phyloP scores from a whole-genome alignment of 805 yeast species.

The Sugiyamaella valdiviana region DNA sequence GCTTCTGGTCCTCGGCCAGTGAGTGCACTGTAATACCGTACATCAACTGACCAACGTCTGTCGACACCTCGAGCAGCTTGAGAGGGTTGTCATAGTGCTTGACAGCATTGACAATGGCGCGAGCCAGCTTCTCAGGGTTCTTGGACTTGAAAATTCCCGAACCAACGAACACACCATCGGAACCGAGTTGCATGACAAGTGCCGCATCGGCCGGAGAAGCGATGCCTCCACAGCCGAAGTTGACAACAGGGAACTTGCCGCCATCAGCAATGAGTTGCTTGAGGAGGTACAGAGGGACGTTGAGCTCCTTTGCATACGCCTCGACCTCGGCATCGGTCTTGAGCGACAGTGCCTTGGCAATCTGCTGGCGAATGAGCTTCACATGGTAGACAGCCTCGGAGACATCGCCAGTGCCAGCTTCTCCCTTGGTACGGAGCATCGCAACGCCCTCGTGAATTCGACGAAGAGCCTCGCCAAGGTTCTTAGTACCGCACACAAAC shows the following conservation, averaged over 20 bases:
- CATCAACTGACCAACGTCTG: constrained; percentile 71
- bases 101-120: constrained; percentile 74
- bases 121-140: constrained; percentile 67
- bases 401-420: constrained; percentile 84
- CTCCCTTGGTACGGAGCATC: constrained; percentile 82
- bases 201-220: constrained; percentile 90
- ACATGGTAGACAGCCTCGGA: constrained; percentile 78
- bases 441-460: constrained; percentile 80
- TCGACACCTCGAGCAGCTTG: constrained; percentile 56
- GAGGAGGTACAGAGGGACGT: constrained; percentile 55
- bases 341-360: constrained; percentile 40
- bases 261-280: constrained; percentile 39
- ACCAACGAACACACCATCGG: constrained; percentile 73
- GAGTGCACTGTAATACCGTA: constrained; percentile 58
- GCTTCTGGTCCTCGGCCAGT: constrained; percentile 34
- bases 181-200: constrained; percentile 72
- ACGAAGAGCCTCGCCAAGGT: constrained; percentile 76
- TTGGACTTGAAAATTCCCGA: constrained; percentile 73
- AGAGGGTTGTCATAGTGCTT: constrained; percentile 59
- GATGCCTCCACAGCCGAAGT: constrained; percentile 84
- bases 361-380: constrained; percentile 51
- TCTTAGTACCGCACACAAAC: constrained; percentile 78
- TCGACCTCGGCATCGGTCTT: constrained; percentile 41
- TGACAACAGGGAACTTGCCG: constrained; percentile 73
- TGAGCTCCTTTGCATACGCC: constrained; percentile 47